A percentile compares a stretch with the other conserved stretches of the same genome.
Conservation (phyloP, 2,329 filamentous ascomycete genomes). For the Aspergillus novoparasiticus region DNA sequence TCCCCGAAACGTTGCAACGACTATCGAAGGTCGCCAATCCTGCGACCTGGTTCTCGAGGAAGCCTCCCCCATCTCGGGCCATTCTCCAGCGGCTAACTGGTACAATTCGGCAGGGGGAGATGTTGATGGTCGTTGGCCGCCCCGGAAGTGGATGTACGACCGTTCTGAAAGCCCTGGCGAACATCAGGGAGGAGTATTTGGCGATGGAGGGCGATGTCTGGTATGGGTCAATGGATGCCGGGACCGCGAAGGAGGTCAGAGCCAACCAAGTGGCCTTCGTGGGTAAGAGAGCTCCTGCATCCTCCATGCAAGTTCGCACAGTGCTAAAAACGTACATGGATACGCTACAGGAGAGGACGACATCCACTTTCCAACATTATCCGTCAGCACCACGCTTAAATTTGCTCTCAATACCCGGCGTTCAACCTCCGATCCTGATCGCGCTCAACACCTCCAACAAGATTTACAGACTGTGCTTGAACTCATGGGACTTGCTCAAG, state of each 20-base stretch:
- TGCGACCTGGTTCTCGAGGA: background rate
- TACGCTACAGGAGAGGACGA: background rate
- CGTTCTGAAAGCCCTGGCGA: slow-evolving; percentile 66
- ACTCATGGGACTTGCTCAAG: background rate
- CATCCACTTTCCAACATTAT: slow-evolving; percentile 43
- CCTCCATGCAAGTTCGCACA: background rate
- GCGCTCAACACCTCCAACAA: background rate
- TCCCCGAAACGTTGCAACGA: background rate
- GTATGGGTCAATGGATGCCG: background rate
- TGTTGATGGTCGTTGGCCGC: slow-evolving; percentile 77
- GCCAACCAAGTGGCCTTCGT: background rate
- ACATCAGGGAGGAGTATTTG: slow-evolving; percentile 63
- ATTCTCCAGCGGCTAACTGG: background rate
- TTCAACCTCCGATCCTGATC: background rate
- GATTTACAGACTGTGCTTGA: background rate
- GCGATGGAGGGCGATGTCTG: slow-evolving; percentile 65
- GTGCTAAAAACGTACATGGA: background rate
- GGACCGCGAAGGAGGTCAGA: background rate
- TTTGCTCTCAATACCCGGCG: background rate
- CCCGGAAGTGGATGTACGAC: slow-evolving; percentile 72
- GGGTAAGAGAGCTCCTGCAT: background rate
- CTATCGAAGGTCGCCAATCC: background rate
- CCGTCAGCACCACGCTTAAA: background rate
- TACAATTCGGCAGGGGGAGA: slow-evolving; percentile 49
- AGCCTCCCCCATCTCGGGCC: background rate